Conservation (phyloP, 2,329 filamentous ascomycete genomes). For the Emmonsia crescens region DNA sequence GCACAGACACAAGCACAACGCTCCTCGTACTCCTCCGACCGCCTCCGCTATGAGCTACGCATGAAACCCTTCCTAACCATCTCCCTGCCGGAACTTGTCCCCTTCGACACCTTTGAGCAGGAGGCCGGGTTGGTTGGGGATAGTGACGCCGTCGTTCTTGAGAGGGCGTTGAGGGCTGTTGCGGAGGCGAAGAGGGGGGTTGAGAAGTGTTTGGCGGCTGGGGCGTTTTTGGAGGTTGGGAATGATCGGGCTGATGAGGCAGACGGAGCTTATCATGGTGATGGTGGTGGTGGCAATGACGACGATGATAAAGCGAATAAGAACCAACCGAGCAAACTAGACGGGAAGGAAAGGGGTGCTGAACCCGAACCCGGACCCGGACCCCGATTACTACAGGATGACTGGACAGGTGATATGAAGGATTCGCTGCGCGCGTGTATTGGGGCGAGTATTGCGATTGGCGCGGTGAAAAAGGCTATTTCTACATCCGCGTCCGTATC, state of each 20-base stretch:
- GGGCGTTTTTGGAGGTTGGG: constrained; percentile 21
- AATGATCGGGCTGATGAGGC: neutral
- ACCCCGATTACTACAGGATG: constrained; percentile 34
- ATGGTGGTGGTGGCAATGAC: neutral
- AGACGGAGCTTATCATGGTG: neutral
- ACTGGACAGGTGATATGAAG: constrained; percentile 52
- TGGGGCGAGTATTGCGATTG: constrained; percentile 54
- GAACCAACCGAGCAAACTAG: neutral
- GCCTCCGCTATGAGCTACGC: constrained; percentile 66
- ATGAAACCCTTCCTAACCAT: constrained; percentile 74
- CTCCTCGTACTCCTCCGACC: constrained; percentile 50
- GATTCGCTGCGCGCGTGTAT: constrained; percentile 60
- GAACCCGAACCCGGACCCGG: neutral
- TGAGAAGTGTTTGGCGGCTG: constrained; percentile 32
- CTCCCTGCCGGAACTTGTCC: constrained; percentile 55
- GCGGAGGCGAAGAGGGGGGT: constrained; percentile 33
- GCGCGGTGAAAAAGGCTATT: constrained; percentile 47
- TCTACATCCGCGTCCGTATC: constrained; percentile 11
- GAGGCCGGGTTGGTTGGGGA: constrained; percentile 35
- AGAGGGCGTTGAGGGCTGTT: constrained; percentile 30
- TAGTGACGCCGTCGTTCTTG: constrained; percentile 29
- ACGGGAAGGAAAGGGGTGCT: neutral
- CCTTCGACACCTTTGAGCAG: constrained; percentile 50
- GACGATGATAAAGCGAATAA: neutral
- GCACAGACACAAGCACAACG: constrained; percentile 28